These are phyloP conservation scores for Penicillium ochrochloron DNA, from an alignment of 495 filamentous ascomycete species.

Conservation along the genomic window DNA sequence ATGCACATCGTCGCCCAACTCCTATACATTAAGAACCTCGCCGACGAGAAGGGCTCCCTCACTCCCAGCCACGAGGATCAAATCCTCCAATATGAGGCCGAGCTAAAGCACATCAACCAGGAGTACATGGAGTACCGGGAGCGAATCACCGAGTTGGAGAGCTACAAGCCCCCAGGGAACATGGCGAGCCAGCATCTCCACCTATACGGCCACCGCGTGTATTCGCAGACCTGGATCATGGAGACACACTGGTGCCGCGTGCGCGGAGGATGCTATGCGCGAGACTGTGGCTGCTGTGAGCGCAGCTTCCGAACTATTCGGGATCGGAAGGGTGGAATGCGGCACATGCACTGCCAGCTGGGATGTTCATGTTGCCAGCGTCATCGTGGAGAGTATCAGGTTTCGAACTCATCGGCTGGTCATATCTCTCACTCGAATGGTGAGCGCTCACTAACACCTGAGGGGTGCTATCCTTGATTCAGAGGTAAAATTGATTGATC, in stretches of 20 bases:
- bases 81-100: neutral
- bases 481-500: too few species aligned
- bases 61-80: neutral
- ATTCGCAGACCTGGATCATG: neutral
- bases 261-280: neutral
- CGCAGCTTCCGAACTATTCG: neutral
- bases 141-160: neutral
- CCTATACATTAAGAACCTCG: neutral
- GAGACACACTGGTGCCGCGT: neutral
- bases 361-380: neutral
- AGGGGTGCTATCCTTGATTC: neutral
- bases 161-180: neutral
- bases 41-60: neutral
- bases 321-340: neutral
- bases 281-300: slow-evolving; percentile 7
- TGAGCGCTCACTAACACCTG: neutral
- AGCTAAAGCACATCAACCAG: neutral
- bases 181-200: neutral
- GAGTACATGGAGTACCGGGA: neutral
- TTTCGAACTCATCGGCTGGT: neutral
- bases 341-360: neutral
- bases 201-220: neutral
- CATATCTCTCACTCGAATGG: neutral
- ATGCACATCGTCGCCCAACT: slow-evolving; percentile 7
- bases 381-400: neutral